Conservation (phyloP, 202 grass and related monocot genomes). For the Zizania palustris region DNA sequence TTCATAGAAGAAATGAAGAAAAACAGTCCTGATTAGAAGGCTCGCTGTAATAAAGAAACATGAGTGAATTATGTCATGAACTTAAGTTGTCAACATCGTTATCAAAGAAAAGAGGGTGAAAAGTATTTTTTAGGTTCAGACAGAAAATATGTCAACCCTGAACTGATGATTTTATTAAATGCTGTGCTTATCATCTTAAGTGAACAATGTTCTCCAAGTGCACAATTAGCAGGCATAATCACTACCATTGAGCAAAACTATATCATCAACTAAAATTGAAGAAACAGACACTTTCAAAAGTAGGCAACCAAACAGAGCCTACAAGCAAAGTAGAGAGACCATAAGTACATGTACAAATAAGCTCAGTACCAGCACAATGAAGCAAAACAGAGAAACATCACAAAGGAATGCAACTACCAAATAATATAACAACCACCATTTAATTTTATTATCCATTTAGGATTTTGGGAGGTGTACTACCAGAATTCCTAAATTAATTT, state of each 20-base stretch:
- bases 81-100: not conserved
- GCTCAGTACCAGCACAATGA: not conserved
- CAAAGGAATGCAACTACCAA: not conserved
- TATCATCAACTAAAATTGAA: not conserved
- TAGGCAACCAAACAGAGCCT: not conserved
- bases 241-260: not conserved
- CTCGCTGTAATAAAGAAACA: slow-evolving; percentile 11
- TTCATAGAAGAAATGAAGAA: slow-evolving; percentile 20
- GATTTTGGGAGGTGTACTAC: not conserved
- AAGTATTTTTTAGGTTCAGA: not conserved
- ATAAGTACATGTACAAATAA: not conserved
- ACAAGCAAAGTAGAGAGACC: not conserved
- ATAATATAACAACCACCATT: slow-evolving; percentile 8
- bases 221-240: not conserved
- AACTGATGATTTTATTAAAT: slow-evolving; percentile 17
- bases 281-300: not conserved
- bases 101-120: slow-evolving; percentile 11
- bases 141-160: slow-evolving; percentile 14
- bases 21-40: not conserved
- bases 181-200: slow-evolving; percentile 21
- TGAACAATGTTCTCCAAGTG: slow-evolving; percentile 16
- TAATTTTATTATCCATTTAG: not conserved
- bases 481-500: not conserved
- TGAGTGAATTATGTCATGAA: slow-evolving; percentile 23
- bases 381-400: not conserved